Percentiles rank a stretch among this genome's conserved stretches.
phyloP scores from a whole-genome alignment of 768 basidiomycete genomes.

The Boletus barrowsii region DNA sequence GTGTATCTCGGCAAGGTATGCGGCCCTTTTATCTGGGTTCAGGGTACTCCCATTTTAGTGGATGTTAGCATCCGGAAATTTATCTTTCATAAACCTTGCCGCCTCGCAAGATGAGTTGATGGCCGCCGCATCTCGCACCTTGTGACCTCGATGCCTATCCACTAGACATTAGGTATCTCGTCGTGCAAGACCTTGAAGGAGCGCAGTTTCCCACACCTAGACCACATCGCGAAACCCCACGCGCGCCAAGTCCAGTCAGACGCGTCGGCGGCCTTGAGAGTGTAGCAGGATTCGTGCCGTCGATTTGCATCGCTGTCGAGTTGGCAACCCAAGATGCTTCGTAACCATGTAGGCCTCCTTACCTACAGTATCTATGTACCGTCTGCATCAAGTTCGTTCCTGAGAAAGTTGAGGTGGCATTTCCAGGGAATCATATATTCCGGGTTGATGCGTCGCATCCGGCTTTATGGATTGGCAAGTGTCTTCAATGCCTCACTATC shows the following conservation, averaged over 20 bases:
- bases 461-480: no score
- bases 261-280: slow-evolving; percentile 17
- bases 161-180: slow-evolving; percentile 15
- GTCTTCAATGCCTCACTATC: no score
- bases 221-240: slow-evolving; percentile 25
- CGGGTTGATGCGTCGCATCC: no score
- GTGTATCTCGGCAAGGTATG: slow-evolving; percentile 23
- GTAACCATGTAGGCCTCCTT: neutral
- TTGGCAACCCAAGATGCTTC: neutral
- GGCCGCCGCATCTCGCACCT: slow-evolving; percentile 23
- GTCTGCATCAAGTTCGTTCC: no score
- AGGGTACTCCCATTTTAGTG: slow-evolving; percentile 7
- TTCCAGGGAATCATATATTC: no score
- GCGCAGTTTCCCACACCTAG: slow-evolving; percentile 37
- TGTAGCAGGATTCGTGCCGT: slow-evolving; percentile 32
- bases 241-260: no score
- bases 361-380: neutral
- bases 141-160: slow-evolving; percentile 32
- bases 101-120: slow-evolving; percentile 15
- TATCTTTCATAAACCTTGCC: slow-evolving; percentile 29
- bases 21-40: neutral
- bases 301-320: slow-evolving; percentile 2
- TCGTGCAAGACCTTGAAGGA: slow-evolving; percentile 23
- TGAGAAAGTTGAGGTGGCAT: no score
- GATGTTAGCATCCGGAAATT: slow-evolving; percentile 23